Evolutionary conservation across 768 basidiomycete genomes (phyloP).

Genomic region (Postia placenta): DNA sequence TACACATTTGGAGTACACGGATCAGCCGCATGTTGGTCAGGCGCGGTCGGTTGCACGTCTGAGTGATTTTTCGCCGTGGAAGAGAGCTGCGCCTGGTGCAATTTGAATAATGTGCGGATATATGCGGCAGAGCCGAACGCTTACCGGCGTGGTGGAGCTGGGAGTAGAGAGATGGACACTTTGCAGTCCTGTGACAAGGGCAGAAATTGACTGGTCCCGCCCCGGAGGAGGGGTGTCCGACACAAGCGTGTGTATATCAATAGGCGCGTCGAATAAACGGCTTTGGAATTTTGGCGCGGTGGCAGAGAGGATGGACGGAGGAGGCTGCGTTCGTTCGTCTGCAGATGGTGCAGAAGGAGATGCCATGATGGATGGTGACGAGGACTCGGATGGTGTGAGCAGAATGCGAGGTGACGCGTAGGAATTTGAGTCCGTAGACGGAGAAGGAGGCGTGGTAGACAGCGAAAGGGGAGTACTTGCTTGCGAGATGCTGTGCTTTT

Average conservation of each 20-base stretch:
- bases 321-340: neutral
- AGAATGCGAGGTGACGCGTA: neutral
- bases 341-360: neutral
- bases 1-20: conserved; percentile 63
- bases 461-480: neutral
- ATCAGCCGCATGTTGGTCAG: no score
- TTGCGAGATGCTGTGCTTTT: no score
- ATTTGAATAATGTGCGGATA: no score
- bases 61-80: neutral
- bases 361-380: neutral
- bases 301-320: conserved; percentile 11
- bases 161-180: no score
- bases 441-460: neutral
- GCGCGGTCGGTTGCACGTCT: no score
- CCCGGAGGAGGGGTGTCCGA: no score
- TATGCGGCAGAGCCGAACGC: no score
- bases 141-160: no score
- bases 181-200: no score
- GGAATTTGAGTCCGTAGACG: neutral
- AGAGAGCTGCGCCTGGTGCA: neutral
- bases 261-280: conserved; percentile 14
- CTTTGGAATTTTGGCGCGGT: conserved; percentile 13
- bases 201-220: no score
- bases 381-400: neutral
- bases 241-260: conserved; percentile 11